These are phyloP conservation scores for Boletellus sp. DNA, from an alignment of 768 basidiomycete species.

Conservation along the genomic window DNA sequence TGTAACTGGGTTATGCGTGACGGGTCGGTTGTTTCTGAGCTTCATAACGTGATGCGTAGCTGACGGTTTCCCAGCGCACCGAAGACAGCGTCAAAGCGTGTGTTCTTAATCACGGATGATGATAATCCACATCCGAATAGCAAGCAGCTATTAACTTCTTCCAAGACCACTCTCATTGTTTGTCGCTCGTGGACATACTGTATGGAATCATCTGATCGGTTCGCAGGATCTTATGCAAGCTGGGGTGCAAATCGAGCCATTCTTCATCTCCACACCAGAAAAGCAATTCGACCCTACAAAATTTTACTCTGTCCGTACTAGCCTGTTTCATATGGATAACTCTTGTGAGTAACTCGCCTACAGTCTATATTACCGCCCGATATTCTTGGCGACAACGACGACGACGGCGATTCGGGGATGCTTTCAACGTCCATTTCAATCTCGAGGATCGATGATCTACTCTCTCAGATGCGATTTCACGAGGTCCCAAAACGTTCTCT, in stretches of 20 bases:
- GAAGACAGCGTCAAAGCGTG: conserved; percentile 86
- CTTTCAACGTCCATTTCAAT: conserved; percentile 73
- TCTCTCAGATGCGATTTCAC: conserved; percentile 76
- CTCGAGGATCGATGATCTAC: conserved; percentile 70
- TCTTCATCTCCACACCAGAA: conserved; percentile 74
- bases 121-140: conserved; percentile 45
- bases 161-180: conserved; percentile 68
- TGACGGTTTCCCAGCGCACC: conserved; percentile 51
- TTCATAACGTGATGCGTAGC: neutral
- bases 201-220: neutral
- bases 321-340: neutral
- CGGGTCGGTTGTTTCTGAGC: no score
- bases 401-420: conserved; percentile 48
- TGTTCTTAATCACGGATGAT: conserved; percentile 89
- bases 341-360: conserved; percentile 1
- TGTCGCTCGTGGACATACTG: conserved; percentile 19
- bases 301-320: conserved; percentile 68
- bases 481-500: conserved; percentile 80
- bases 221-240: conserved; percentile 75
- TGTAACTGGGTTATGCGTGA: conserved; percentile 89
- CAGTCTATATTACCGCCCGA: conserved; percentile 62
- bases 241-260: conserved; percentile 79
- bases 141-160: conserved; percentile 61
- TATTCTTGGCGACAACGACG: conserved; percentile 40
- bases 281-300: conserved; percentile 67